Conservation (phyloP, 805 yeast genomes). For the Suhomyces sp. region DNA sequence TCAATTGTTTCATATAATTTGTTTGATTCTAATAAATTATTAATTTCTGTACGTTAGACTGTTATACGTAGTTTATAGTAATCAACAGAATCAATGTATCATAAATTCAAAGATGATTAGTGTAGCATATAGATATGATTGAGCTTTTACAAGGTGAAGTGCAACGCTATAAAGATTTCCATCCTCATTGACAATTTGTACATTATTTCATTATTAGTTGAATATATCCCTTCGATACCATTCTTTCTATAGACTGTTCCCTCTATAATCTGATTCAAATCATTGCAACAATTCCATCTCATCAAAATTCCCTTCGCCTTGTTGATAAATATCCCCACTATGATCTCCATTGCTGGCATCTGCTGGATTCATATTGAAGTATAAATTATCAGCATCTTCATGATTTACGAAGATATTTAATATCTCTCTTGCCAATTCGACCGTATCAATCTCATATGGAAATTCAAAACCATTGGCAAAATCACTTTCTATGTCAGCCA, state of each 20-base stretch:
- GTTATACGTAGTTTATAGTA: conserved; percentile 4
- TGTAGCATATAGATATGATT: too few species aligned
- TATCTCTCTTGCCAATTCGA: conserved; percentile 69
- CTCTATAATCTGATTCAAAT: neutral
- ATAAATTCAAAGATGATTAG: neutral
- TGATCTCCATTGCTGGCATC: conserved; percentile 12
- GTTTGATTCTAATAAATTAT: conserved; percentile 5
- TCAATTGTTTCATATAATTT: conserved; percentile 8
- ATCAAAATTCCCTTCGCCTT: conserved; percentile 14
- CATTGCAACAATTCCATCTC: conserved; percentile 23
- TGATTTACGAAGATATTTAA: conserved; percentile 66
- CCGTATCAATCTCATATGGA: conserved; percentile 59
- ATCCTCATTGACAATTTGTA: too few species aligned
- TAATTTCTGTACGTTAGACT: conserved; percentile 3
- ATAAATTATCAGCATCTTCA: conserved; percentile 77
- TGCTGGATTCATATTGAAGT: conserved; percentile 58
- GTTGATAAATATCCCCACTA: too few species aligned
- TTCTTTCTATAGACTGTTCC: too few species aligned
- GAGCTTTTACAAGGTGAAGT: too few species aligned
- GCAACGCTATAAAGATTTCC: too few species aligned
- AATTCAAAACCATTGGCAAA: conserved; percentile 61
- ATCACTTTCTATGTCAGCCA: conserved; percentile 41
- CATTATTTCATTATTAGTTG: too few species aligned
- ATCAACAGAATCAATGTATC: conserved; percentile 5
- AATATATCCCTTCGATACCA: too few species aligned